phyloP scores from a whole-genome alignment of 139 green algal species.

The Chlorella sp. region DNA sequence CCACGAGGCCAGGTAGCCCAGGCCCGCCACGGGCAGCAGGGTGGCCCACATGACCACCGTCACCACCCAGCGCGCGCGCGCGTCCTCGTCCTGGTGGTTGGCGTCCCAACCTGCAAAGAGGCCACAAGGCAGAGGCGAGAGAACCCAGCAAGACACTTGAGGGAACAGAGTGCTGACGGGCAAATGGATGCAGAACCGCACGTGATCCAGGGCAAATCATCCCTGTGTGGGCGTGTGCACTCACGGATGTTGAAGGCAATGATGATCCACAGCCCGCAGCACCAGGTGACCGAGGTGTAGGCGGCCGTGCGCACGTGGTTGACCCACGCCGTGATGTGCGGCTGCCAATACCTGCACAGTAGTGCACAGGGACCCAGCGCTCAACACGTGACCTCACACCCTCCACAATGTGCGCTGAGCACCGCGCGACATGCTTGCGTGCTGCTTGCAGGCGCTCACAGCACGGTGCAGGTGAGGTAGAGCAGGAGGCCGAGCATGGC shows the following conservation, averaged over 20 bases:
- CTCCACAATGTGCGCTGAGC: too few relatives aligned
- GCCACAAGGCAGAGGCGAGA: too few relatives aligned
- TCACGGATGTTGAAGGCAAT: constrained; percentile 2
- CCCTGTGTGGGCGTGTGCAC: too few relatives aligned
- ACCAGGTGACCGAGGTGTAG: constrained; percentile 1
- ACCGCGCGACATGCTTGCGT: too few relatives aligned
- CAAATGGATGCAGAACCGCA: too few relatives aligned
- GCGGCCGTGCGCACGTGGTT: constrained; percentile 3
- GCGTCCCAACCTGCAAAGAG: not conserved
- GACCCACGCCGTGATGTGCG: constrained; percentile 2
- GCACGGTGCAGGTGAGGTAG: too few relatives aligned
- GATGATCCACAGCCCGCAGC: not conserved
- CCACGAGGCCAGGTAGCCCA: constrained; percentile 8
- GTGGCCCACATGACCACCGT: constrained; percentile 2
- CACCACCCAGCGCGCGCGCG: not conserved
- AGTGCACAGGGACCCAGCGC: not conserved
- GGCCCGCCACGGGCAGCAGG: not conserved
- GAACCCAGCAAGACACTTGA: too few relatives aligned
- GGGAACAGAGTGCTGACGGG: too few relatives aligned
- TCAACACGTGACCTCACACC: not conserved
- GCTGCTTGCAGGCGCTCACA: too few relatives aligned
- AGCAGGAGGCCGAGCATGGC: too few relatives aligned
- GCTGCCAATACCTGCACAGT: constrained; percentile 6
- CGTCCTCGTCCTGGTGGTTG: not conserved
- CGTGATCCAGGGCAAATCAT: too few relatives aligned